phyloP scores from a whole-genome alignment of 805 yeast species.

The Candida lessepsii region DNA sequence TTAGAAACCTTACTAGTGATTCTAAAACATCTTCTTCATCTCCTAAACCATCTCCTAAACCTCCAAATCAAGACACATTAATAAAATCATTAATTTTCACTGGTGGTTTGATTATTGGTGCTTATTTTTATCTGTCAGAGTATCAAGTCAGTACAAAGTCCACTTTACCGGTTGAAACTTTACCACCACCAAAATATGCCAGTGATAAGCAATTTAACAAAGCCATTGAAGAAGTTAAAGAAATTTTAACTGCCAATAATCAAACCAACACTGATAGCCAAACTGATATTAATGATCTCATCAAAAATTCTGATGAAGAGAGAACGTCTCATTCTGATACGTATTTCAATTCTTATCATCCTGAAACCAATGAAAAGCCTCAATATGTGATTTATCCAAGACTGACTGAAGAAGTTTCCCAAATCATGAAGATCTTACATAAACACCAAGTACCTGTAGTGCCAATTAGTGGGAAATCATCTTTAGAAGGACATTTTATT shows the following conservation, averaged over 20 bases:
- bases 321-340: slow-evolving; percentile 30
- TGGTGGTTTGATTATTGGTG: slow-evolving; percentile 8
- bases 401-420: slow-evolving; percentile 64
- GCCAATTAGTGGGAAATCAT: slow-evolving; percentile 78
- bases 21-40: not conserved
- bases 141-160: slow-evolving; percentile 8
- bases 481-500: slow-evolving; percentile 78
- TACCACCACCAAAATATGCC: slow-evolving; percentile 25
- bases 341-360: slow-evolving; percentile 35
- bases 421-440: slow-evolving; percentile 60
- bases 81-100: slow-evolving; percentile 9
- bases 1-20: not conserved
- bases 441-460: slow-evolving; percentile 64
- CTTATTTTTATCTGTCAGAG: slow-evolving; percentile 8
- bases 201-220: slow-evolving; percentile 17
- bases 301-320: slow-evolving; percentile 24
- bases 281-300: slow-evolving; percentile 17
- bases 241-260: slow-evolving; percentile 13
- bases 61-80: slow-evolving; percentile 1
- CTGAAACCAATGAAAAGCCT: slow-evolving; percentile 27
- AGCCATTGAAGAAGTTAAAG: slow-evolving; percentile 24
- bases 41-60: not conserved
- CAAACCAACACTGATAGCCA: not conserved
- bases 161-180: slow-evolving; percentile 17
- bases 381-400: slow-evolving; percentile 58